Base-by-base conservation (phyloP, 768 basidiomycete species). In the Candolleomyces aberdarensis region DNA sequence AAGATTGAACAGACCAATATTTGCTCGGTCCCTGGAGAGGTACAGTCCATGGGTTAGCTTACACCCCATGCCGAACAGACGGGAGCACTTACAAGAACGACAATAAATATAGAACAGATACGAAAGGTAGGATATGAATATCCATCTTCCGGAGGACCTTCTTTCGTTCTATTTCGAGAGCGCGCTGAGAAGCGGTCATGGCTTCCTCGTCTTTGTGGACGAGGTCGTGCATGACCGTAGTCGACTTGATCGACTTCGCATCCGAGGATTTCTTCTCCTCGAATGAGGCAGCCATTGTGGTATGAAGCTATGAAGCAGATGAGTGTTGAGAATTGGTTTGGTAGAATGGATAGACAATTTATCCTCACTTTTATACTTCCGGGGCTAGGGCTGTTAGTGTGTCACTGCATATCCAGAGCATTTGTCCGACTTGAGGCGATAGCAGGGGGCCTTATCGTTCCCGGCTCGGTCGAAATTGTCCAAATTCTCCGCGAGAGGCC, bases 61-160 rank as follows among this genome's bases (percentile, higher is more conserved):
- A 15, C 13, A 55, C 29, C 5, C 39, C 32, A 62, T 5, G 20
- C 11, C 11, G 17, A 11, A 31, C 41, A 52, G 20, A 44, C 6
- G 19, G 29, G 20, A 11, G 36, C 10, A 75, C 79, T 71, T 62
- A 80, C 77, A 82, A 66, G 65, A 81, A 82, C 8, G 78, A 80
- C 52, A 80, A 69, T 41, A 82, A 69, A 60, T 80, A 81, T 13
- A 82, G 65, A 40, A 80, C 60, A 3, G 78, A 79, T 40, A 81
- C 73, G 54, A 81, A 72, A 8, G 80, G 79, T 44, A 82, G 65
- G 22, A 82, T 63, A 59, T 81, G 78, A 60, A 68, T 66, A 62
- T 82, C 80, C 32, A 82, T 63, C 63, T 81, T 82, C n/a, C 77
- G 70, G 48, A 81, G 62, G 14, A 75, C 65, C 48, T 66, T 67